Base-by-base conservation (phyloP, 495 filamentous ascomycete species). In the Neurospora africana region DNA sequence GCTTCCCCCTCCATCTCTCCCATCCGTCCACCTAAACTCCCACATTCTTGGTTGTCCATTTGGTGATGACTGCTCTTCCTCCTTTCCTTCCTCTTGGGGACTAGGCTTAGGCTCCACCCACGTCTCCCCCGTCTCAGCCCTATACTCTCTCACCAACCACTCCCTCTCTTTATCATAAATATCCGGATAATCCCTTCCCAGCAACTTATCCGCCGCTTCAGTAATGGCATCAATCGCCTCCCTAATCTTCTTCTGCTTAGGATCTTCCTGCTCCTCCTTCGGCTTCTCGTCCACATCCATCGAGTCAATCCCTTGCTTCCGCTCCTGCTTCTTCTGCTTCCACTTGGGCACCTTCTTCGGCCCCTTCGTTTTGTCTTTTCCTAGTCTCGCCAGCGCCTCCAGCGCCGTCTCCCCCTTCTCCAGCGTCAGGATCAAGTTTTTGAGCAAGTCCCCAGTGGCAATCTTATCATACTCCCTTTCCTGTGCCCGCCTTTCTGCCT, bases 131-230 rank as follows among this genome's bases (percentile, higher is more conserved):
- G 92, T 93, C 78, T 98, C 95, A n/a, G 87, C 88, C 36, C 86
- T 85, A 76, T 93, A 98, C 77, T 94, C 92, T 33, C 96, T 83
- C 35, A 92, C 90, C 41, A 98, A 83, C 41, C 89, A 81, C 79
- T 98, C 95, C n/a, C 95, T 84, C 74, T 94, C 93, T 7, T 88
- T 86, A 69, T 98, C 95, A 77, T 98, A 99, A 47, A 98, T 91
- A 23, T 98, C 92, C 2, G 88, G 86, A 70, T 95, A 90, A 30
- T 92, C 94, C 41, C 94, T 84, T 4, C 88, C 89, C 69, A 97
- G 88, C 2, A 99, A 84, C 69, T 90, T 90, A 79, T 97, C 94
- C 9, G 96, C 94, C 5, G 93, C 92, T 5, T 91, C 93, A 0
- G 95, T 98, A 72, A 99, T 90, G 23, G 87, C 85, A 73, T 95